Evolutionary conservation across 148 eudicot species (phyloP), one percentile per base, ranked within the genome.

Genomic region (Chenopodium formosanum): DNA sequence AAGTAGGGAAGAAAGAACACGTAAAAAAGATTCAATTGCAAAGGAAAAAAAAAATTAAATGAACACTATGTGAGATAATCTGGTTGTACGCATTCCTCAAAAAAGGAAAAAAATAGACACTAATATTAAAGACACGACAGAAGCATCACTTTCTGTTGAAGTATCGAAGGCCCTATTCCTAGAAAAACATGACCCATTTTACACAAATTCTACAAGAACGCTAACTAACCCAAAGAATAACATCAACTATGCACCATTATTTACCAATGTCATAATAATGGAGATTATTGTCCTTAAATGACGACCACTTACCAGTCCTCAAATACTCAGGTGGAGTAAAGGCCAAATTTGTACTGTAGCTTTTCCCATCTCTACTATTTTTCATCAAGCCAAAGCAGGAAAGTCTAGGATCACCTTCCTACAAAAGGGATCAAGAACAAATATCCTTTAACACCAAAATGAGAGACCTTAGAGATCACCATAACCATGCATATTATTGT

Each of bases 381-480:
- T 95, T 95, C 98, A 95, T 95, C 85, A 95, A 91, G 73, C 98
- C 98, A 84, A 95, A 95, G 90, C 97, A 95, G 40, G 97, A 95
- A 66, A 95, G 87, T 79, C 97, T 89, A 81, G 98, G 94, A 82
- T 95, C 89, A 60, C 90, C 97, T 60, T 93, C 97, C 98, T 95
- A 83, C 73, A 65, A 84, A 67, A 50, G 63, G 50, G 79, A 79
- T 9, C 56, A 44, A 62, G 66, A 19, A 2, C 12, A 22, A 44
- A 82, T 77, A 52, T 6, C 44, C 29, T 25, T 34, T 19, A 73
- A 48, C 27, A 65, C 56, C 52, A 66, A 5, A 66, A 19, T 23
- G n/a, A 25, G 32, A 64, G 44, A 25, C 6, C 20, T 29, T 48
- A 32, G 67, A 71, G 46, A 82, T 79, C 52, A 72, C 48, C 48